phyloP scores from a whole-genome alignment of 2,329 filamentous ascomycete genomes.

The Beauveria sp. region DNA sequence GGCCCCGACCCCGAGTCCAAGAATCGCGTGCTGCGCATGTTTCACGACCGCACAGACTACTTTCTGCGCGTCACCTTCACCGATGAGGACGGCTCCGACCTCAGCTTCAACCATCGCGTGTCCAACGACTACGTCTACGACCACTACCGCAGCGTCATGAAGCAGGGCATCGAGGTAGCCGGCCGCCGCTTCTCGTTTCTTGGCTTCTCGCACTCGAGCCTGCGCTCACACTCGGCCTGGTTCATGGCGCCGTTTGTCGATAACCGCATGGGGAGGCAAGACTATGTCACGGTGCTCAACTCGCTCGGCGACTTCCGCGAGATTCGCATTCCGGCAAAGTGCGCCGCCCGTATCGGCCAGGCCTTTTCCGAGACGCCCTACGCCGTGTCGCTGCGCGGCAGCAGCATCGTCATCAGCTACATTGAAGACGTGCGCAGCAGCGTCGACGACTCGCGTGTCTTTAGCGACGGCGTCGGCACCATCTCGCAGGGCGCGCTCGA shows the following conservation, averaged over 20 bases:
- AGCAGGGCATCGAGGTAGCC: conserved; percentile 53
- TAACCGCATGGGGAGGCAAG: conserved; percentile 23
- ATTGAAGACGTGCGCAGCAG: conserved; percentile 46
- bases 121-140: conserved; percentile 41
- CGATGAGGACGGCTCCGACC: conserved; percentile 62
- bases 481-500: conserved; percentile 55
- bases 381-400: conserved; percentile 43
- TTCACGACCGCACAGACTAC: conserved; percentile 47
- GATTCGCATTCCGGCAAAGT: conserved; percentile 47
- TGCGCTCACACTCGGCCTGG: conserved; percentile 66
- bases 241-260: conserved; percentile 42
- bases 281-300: conserved; percentile 36
- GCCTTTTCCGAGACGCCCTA: conserved; percentile 70
- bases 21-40: conserved; percentile 65
- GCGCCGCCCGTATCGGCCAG: conserved; percentile 53
- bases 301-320: conserved; percentile 41
- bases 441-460: conserved; percentile 44
- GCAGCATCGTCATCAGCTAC: conserved; percentile 23
- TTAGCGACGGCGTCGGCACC: conserved; percentile 74
- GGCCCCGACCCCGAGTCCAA: conserved; percentile 60
- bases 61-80: conserved; percentile 66
- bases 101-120: conserved; percentile 49
- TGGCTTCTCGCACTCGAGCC: conserved; percentile 72
- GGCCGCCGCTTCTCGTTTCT: conserved; percentile 59
- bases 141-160: conserved; percentile 55